Percentiles rank a stretch among this genome's conserved stretches.
Evolutionary conservation across 2,329 filamentous ascomycete genomes (phyloP).

Genomic region (Chaetomiaceae sp.): DNA sequence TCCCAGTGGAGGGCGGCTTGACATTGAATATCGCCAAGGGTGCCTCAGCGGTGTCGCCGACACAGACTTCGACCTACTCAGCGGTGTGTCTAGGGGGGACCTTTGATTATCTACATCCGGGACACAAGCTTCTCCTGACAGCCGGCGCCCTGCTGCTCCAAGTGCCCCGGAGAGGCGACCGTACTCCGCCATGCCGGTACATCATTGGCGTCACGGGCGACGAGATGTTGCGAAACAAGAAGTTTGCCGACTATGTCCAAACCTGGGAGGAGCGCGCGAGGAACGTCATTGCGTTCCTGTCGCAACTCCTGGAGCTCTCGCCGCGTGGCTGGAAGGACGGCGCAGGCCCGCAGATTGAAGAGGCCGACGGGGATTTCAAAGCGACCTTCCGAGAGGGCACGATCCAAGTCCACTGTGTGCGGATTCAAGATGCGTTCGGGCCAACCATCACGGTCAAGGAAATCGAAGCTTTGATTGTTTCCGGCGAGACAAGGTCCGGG

Average conservation of each 20-base stretch:
- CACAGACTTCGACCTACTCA: conserved; percentile 41
- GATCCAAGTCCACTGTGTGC: conserved; percentile 70
- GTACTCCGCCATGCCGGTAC: conserved; percentile 48
- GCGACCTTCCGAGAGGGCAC: conserved; percentile 55
- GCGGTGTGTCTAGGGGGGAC: conserved; percentile 84
- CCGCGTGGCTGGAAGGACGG: conserved; percentile 42
- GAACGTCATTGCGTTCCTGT: conserved; percentile 68
- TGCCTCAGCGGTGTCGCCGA: conserved; percentile 15
- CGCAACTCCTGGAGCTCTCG: conserved; percentile 50
- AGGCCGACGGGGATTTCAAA: conserved; percentile 43
- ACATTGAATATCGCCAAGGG: conserved; percentile 36
- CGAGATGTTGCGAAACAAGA: conserved; percentile 81
- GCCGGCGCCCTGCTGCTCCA: conserved; percentile 71
- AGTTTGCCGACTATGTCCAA: conserved; percentile 75
- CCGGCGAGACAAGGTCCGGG: conserved; percentile 79
- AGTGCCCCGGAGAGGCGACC: conserved; percentile 39
- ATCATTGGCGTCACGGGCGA: conserved; percentile 88
- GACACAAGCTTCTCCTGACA: conserved; percentile 94
- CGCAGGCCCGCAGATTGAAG: conserved; percentile 34
- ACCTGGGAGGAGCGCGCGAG: conserved; percentile 71
- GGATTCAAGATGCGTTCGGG: conserved; percentile 84
- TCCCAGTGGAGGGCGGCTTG: conserved; percentile 50
- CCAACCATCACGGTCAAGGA: conserved; percentile 80
- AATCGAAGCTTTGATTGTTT: conserved; percentile 79
- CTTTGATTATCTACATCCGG: conserved; percentile 92